phyloP scores from a whole-genome alignment of 352 stramenopile genomes.

The Pythium oligandrum region DNA sequence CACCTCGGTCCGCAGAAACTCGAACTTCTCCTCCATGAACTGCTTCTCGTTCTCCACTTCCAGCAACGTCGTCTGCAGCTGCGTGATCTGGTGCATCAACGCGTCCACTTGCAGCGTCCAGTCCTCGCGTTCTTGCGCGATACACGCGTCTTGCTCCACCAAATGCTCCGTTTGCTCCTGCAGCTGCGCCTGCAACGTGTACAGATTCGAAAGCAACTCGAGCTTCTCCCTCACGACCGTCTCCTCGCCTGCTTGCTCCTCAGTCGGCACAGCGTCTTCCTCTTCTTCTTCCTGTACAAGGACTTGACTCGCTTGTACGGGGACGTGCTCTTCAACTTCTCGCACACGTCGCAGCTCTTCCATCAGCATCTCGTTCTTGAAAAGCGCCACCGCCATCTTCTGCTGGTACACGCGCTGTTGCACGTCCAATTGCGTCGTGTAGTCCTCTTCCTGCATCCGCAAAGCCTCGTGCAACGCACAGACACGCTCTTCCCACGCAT shows the following conservation, averaged over 20 bases:
- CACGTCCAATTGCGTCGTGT: not conserved
- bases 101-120: constrained; percentile 23
- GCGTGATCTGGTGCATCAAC: constrained; percentile 11
- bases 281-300: not conserved
- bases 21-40: constrained; percentile 31
- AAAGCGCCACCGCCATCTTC: not conserved
- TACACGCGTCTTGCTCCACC: constrained; percentile 17
- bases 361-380: not conserved
- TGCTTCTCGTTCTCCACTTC: constrained; percentile 30
- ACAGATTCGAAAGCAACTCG: constrained; percentile 23
- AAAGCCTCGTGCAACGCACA: constrained; percentile 8
- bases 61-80: constrained; percentile 13
- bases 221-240: constrained; percentile 18
- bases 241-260: constrained; percentile 5
- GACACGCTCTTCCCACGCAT: constrained; percentile 1
- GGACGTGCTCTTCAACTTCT: not conserved
- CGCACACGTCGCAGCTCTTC: not conserved
- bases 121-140: constrained; percentile 25
- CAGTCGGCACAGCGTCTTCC: not conserved
- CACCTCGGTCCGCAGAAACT: constrained; percentile 25
- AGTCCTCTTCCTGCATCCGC: constrained; percentile 13
- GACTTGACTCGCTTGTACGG: not conserved
- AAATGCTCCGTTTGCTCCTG: constrained; percentile 13
- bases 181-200: constrained; percentile 16
- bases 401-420: not conserved